Evolutionary conservation across 2,329 filamentous ascomycete genomes (phyloP), one percentile per base, ranked within the genome.

Genomic region (Alternaria panax): DNA sequence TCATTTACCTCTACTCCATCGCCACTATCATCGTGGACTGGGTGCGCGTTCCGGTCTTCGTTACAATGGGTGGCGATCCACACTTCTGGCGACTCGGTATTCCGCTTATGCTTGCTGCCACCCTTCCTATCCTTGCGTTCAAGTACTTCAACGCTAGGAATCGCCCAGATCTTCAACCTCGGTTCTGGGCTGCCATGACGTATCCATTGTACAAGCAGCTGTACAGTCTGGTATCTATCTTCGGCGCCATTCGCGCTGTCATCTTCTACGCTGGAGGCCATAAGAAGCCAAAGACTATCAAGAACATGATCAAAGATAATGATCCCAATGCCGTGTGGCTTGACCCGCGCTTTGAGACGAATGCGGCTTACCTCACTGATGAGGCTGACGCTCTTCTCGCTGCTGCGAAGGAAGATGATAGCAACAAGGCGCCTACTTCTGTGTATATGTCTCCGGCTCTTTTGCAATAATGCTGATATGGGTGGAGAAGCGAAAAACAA

Each of bases 311-410:
- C 27, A 59, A 62, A n/a, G 51, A 60, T 20, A 48, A 54, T 8
- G 65, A 67, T 22, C 51, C 59, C 18, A 53, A 62, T 32, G 56
- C 54, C 1, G 55, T 67, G n/a, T 67, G 65, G 65, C 60, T 66
- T 12, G 65, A 67, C 22, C 57, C 63, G 11, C 47, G 63, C 5
- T 66, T 67, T 18, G 42, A 58, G 34, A 51, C 22, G 4, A 66
- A 66, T 30, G 63, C 65, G 11, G 63, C 57, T 8, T 67, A 48
- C 14, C 59, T 66, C 20, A 62, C 63, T 18, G 63, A 66, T 46
- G 61, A 65, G 30, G 57, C 58, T 4, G 60, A 62, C 11, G 51
- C 40, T 41, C 32, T 57, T 9, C 14, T 41, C 9, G 43, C 22
- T 11, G 22, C 22, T 7, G 22, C 32, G 6, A 28, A 16, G 11